A percentile compares a stretch with the other conserved stretches of the same genome.
Conservation (phyloP, 352 stramenopile genomes). For the Globisporangium polare region DNA sequence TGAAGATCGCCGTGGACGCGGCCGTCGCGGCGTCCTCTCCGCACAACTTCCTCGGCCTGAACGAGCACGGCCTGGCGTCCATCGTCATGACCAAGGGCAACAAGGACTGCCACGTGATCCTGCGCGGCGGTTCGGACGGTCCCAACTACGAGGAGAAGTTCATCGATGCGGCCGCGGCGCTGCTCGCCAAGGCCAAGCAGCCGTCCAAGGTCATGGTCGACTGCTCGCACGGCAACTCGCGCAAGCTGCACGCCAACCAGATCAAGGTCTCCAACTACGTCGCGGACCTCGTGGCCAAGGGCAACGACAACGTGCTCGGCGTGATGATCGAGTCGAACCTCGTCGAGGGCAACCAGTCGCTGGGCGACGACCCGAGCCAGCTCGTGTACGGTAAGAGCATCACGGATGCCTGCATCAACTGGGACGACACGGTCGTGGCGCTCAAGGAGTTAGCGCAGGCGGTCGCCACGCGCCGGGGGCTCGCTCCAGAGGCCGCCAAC, state of each 20-base stretch:
- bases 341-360: conserved; percentile 80
- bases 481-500: not conserved
- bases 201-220: conserved; percentile 88
- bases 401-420: conserved; percentile 84
- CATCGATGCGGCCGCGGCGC: conserved; percentile 79
- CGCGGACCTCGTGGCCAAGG: conserved; percentile 51
- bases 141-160: conserved; percentile 84
- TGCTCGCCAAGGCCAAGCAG: conserved; percentile 82
- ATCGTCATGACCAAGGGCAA: conserved; percentile 81
- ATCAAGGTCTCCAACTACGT: conserved; percentile 72
- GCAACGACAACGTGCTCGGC: conserved; percentile 66
- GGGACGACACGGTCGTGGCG: conserved; percentile 69
- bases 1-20: conserved; percentile 85
- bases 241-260: conserved; percentile 84
- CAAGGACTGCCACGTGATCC: conserved; percentile 85
- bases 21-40: conserved; percentile 79
- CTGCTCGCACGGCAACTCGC: conserved; percentile 90
- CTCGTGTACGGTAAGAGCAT: conserved; percentile 86
- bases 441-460: conserved; percentile 56
- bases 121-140: conserved; percentile 77
- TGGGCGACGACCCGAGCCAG: conserved; percentile 59
- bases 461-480: conserved; percentile 42
- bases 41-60: conserved; percentile 88
- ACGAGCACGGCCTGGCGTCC: conserved; percentile 76
- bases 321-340: conserved; percentile 90